phyloP scores from a whole-genome alignment of 1,284 basidiomycete genomes.

The Apiotrichum domesticum region DNA sequence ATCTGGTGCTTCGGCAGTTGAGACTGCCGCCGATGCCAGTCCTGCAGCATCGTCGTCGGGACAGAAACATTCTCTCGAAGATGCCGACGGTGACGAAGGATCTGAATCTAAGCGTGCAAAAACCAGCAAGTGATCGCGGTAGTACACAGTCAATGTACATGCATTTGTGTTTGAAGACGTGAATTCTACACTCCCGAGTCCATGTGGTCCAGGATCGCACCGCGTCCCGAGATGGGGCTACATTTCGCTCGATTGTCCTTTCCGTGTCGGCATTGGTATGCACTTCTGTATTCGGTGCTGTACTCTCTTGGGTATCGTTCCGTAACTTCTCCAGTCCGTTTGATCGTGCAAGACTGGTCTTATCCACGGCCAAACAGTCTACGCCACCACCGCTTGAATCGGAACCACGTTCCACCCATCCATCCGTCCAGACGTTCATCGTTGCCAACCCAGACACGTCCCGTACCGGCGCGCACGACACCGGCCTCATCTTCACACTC shows the following conservation, averaged over 20 bases:
- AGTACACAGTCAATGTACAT: neutral
- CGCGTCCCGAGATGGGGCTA: too few species aligned
- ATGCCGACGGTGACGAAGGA: constrained; percentile 11
- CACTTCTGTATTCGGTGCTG: neutral
- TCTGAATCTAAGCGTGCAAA: neutral
- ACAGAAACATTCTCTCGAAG: constrained; percentile 20
- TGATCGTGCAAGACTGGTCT: neutral
- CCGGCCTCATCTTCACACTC: constrained; percentile 29
- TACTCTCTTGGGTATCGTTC: neutral
- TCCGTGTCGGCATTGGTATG: too few species aligned
- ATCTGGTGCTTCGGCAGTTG: neutral
- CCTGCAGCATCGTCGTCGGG: constrained; percentile 4
- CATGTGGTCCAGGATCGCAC: too few species aligned
- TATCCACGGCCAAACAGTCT: constrained; percentile 27
- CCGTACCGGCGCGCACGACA: constrained; percentile 36
- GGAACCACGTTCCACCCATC: constrained; percentile 33
- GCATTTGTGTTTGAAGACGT: neutral
- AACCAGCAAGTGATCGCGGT: neutral
- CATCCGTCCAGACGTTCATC: constrained; percentile 26
- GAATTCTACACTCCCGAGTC: neutral
- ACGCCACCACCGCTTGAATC: constrained; percentile 38
- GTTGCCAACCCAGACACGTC: constrained; percentile 36
- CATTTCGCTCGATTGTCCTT: too few species aligned
- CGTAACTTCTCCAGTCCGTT: neutral
- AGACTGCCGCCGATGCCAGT: neutral